These are phyloP conservation scores for Hypoxylon intermedium DNA, from an alignment of 495 filamentous ascomycete species.

Conservation along the genomic window DNA sequence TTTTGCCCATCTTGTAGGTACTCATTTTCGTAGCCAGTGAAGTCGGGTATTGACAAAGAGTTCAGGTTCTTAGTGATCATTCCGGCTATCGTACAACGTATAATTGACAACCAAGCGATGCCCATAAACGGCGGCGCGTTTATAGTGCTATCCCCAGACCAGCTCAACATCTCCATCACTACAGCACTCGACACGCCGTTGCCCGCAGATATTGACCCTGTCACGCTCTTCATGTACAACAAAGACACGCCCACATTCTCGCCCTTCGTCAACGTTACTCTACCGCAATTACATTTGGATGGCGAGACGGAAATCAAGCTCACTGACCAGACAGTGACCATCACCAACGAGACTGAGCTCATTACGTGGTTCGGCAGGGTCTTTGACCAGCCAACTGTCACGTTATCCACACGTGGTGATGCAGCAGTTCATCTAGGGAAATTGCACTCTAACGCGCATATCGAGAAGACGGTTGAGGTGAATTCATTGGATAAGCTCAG, in stretches of 20 bases:
- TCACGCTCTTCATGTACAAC: conserved; percentile 50
- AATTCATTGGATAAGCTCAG: conserved; percentile 50
- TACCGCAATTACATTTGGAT: conserved; percentile 45
- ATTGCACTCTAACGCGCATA: conserved; percentile 44
- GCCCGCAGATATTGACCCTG: conserved; percentile 43
- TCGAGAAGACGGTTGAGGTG: conserved; percentile 52
- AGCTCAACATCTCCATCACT: conserved; percentile 48
- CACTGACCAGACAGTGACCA: conserved; percentile 44
- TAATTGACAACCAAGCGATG: conserved; percentile 50
- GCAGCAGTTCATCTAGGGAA: conserved; percentile 47
- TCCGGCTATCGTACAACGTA: conserved; percentile 52
- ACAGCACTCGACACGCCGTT: conserved; percentile 50
- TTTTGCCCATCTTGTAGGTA: conserved; percentile 54
- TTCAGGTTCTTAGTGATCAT: conserved; percentile 46
- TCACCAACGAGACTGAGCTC: conserved; percentile 50
- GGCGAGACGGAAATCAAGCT: conserved; percentile 49
- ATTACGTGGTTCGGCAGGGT: conserved; percentile 47
- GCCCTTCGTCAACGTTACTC: conserved; percentile 45
- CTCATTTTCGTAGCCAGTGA: not conserved
- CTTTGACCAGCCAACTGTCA: conserved; percentile 47
- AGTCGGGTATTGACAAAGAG: conserved; percentile 10
- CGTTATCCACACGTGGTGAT: conserved; percentile 47
- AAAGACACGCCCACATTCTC: conserved; percentile 41
- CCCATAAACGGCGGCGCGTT: conserved; percentile 49
- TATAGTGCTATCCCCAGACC: conserved; percentile 42